Evolutionary conservation across 2,329 filamentous ascomycete species (phyloP), one percentile per base, ranked within the genome.

Genomic region (Fusarium bactridioides): DNA sequence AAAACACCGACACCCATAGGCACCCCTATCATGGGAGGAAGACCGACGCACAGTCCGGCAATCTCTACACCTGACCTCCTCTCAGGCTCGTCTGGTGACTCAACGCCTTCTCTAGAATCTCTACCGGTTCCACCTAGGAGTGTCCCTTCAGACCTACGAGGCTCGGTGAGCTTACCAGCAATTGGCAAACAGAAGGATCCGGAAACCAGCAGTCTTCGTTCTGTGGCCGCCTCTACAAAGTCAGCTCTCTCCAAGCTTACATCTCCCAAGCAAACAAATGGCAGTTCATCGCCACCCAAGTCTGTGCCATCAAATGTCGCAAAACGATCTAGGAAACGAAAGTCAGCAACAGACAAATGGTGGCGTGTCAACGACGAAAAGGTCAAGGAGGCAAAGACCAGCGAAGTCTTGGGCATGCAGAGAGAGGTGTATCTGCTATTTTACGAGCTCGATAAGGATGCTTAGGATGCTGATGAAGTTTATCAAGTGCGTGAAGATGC

Each of bases 361-460:
- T 99, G 96, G 96, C 90, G 96, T 40, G 97, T 99, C 74, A 98
- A 95, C 73, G 96, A 99, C 80, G 96, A 99, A 74, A 97, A 97
- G 82, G 90, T 98, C 77, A 96, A 95, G 79, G 95, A 98, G 82
- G 92, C 94, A 74, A 97, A 95, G 85, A 98, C 95, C 10, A 90
- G 88, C 61, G 96, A 99, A 75, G 94, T 99, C 11, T 82, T 99
- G 64, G 90, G 91, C 12, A 97, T 98, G 94, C 94, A 98, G 82
- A 92, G 92, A 77, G 96, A 99, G 82, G 95, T 98, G 2, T 99
- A 99, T 81, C 84, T 99, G 79, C 82, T 99, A 57, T 99, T 99
- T 81, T 99, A 99, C 82, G 95, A 98, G 84, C 84, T 97, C 76
- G 93, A 95, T 72, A 86, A 85, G 74, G 81, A 83, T 67, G 59